These are phyloP conservation scores for Gonapodya sp. DNA, from an alignment of 192 early-diverging fungal species.

Conservation along the genomic window DNA sequence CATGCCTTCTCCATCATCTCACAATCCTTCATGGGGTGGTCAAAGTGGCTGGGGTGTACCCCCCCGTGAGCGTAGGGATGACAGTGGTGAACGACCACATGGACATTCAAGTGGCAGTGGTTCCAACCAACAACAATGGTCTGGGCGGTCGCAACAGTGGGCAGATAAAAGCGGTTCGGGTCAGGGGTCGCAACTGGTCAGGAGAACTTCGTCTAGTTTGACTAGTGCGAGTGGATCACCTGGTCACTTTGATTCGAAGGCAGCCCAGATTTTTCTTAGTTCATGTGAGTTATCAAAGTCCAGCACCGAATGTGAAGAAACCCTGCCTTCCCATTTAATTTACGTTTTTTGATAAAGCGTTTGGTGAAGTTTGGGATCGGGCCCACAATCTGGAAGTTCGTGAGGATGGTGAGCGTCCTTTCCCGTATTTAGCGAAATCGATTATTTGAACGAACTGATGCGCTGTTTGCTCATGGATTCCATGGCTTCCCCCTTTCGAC, in stretches of 20 bases:
- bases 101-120: not conserved
- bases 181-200: not conserved
- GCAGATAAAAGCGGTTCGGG: not conserved
- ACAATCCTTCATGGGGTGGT: not conserved
- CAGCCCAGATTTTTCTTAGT: not conserved
- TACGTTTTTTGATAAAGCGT: not conserved
- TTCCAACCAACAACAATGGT: not conserved
- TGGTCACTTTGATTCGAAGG: not conserved
- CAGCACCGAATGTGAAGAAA: not conserved
- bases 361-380: not conserved
- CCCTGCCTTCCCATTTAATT: not conserved
- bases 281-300: not conserved
- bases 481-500: no score
- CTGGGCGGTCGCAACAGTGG: not conserved
- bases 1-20: not conserved
- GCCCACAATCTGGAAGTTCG: not conserved
- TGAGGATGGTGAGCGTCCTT: not conserved
- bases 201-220: not conserved
- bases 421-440: no score
- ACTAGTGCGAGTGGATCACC: not conserved
- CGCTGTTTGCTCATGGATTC: no score
- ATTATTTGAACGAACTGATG: no score
- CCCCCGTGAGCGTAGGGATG: not conserved
- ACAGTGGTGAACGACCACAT: constrained; percentile 1
- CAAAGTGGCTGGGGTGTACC: not conserved